These are phyloP conservation scores for Candida sojae DNA, from an alignment of 1,139 yeast genomes.

Conservation along the genomic window DNA sequence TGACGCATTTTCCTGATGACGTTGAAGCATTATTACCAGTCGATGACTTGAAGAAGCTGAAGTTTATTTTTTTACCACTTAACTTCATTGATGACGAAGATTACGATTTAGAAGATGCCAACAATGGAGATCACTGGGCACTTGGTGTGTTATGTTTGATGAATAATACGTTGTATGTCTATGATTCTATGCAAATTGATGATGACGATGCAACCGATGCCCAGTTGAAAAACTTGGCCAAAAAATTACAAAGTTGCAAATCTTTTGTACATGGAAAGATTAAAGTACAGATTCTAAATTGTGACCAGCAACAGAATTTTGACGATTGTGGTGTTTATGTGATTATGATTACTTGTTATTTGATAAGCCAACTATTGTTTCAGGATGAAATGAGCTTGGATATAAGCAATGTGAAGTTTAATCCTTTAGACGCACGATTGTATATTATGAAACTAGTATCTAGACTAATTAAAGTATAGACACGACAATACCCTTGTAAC, in stretches of 20 bases:
- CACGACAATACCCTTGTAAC: not conserved
- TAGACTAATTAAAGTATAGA: slow-evolving; percentile 9
- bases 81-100: slow-evolving; percentile 38
- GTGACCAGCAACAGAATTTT: slow-evolving; percentile 46
- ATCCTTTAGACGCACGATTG: slow-evolving; percentile 33
- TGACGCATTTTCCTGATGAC: slow-evolving; percentile 38
- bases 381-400: slow-evolving; percentile 24
- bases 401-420: slow-evolving; percentile 26
- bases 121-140: slow-evolving; percentile 50
- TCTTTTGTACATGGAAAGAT: slow-evolving; percentile 21
- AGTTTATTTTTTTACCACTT: slow-evolving; percentile 41
- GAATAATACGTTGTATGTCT: slow-evolving; percentile 34
- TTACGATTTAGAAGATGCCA: slow-evolving; percentile 30
- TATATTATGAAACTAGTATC: slow-evolving; percentile 20
- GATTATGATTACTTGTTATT: slow-evolving; percentile 41
- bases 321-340: slow-evolving; percentile 51
- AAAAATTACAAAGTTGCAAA: slow-evolving; percentile 25
- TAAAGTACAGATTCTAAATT: slow-evolving; percentile 27
- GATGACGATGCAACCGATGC: slow-evolving; percentile 21
- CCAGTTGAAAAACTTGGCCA: slow-evolving; percentile 21
- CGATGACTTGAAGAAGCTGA: slow-evolving; percentile 34
- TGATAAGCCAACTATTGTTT: slow-evolving; percentile 27
- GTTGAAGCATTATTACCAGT: slow-evolving; percentile 31
- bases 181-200: slow-evolving; percentile 39
- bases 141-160: slow-evolving; percentile 33